Evolutionary conservation across 2,329 filamentous ascomycete species (phyloP), one percentile per base, ranked within the genome.

Genomic region (Aspergillus neotritici): DNA sequence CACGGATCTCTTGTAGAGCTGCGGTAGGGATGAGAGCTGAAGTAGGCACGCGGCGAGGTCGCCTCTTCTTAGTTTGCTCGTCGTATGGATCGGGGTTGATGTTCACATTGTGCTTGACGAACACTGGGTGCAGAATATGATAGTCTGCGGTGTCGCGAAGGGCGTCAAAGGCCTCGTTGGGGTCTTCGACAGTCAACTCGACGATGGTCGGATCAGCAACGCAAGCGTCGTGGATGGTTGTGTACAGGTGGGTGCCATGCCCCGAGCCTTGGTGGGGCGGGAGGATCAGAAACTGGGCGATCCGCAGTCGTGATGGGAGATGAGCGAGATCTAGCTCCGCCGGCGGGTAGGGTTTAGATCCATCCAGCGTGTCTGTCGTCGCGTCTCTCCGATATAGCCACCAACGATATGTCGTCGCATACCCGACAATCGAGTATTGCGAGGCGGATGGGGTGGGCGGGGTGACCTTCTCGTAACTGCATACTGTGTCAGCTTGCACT

Each of bases 111-210:
- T 69, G 61, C 49, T 74, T 74, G 12, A 68, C 54, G 37, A 77
- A 72, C 46, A 77, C 68, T 5, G 69, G 68, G 42, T 72, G 73
- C 12, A 84, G 70, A 45, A 76, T 71, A 16, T 72, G 69, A 47
- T 80, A 76, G 58, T 84, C 80, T 55, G 76, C 75, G 47, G 74
- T 75, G 58, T 84, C 80, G 44, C 80, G 77, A 53, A 84, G 75
- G 39, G 77, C 78, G 53, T 84, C 80, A 51, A 84, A 84, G 17
- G 73, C 74, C 61, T 83, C 80, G 54, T 80, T 97, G 0, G 93
- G 94, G 49, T 97, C 91, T 68, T 98, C 93, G 5, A 98, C 83
- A 0, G 90, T 94, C 57, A 98, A 78, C 62, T 97, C 91, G 42
- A 81, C 75, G 6, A 89, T 84, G 47, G 83, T 82, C 0, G 78